Base-by-base conservation (phyloP, 768 basidiomycete genomes). In the Chlorophyllum brunneum region DNA sequence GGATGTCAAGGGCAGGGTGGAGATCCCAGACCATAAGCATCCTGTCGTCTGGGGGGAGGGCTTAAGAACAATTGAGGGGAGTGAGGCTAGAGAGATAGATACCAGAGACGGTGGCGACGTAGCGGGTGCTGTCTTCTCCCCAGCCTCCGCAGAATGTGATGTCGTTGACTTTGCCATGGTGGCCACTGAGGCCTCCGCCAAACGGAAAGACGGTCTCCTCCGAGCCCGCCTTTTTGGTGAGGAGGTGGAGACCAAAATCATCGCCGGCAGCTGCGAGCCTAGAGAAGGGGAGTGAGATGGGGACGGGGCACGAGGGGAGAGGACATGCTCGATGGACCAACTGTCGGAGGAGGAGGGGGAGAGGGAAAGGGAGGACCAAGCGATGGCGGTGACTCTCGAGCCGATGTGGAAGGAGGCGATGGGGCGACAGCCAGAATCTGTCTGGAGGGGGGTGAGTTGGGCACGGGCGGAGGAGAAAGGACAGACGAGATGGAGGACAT, bases 11-110 rank as follows among this genome's bases (percentile, higher is more conserved):
- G 30, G 71, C 62, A 0, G 89, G 88, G 59, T 78, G 71, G n/a
- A 92, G 75, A 66, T 92, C 88, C 90, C 90, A 92, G 5, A 92
- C 81, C 81, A 90, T 86, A 33, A 90, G 77, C 78, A 86, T 85
- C 63, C 82, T 87, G 68, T 92, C 90, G 58, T 90, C 88, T 88
- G 56, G 48, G 20, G 5, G 56, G 39, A 57, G 51, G 22, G 46
- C 22, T 24, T 40, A 22, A 48, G 26, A 36, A 11, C 18, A 23
- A 46, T 13, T 34, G 11, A 15, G 2, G 9, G 13, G 11, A n/a
- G 34, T 15, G 34, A 3, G 13, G 34, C 15, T 15, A 36, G 34
- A 6, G 13, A 2, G 34, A 16, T 36, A 54, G 68, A 52, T 61
- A 83, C 89, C 88, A 51, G 89, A 88, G 24, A 89, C 86, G 8